These are phyloP conservation scores for Boletus subcaerulescens DNA, from an alignment of 768 basidiomycete species.

Conservation along the genomic window DNA sequence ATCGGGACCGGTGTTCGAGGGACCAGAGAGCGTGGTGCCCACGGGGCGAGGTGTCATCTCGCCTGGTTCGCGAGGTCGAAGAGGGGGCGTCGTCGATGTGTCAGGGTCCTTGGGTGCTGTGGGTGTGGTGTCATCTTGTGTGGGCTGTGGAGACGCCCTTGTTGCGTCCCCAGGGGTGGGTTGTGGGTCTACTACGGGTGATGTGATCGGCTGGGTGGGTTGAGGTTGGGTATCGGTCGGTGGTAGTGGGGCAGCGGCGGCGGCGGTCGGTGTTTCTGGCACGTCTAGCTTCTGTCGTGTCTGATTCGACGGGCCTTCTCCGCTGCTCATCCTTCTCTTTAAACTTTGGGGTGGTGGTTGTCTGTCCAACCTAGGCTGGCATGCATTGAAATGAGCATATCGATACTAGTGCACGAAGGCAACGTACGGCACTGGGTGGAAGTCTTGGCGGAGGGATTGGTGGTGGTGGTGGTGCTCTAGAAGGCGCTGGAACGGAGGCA, in stretches of 20 bases:
- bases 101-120: neutral
- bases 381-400: neutral
- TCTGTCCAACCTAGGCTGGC: constrained; percentile 19
- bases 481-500: neutral
- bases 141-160: neutral
- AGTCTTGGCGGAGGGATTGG: neutral
- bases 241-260: neutral
- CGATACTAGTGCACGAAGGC: accelerated
- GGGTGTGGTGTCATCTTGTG: neutral
- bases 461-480: neutral
- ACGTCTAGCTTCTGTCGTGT: constrained; percentile 14
- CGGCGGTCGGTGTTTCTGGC: neutral
- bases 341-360: neutral
- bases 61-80: constrained; percentile 5
- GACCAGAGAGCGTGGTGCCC: neutral
- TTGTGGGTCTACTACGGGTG: neutral
- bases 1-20: neutral
- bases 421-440: constrained; percentile 13
- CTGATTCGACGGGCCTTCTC: constrained; percentile 1
- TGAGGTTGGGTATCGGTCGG: neutral
- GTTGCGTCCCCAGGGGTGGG: neutral
- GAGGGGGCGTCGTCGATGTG: neutral
- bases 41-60: constrained; percentile 4
- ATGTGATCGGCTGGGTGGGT: neutral
- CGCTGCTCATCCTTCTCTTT: constrained; percentile 13